These are phyloP conservation scores for Anacardium occidentale DNA, from an alignment of 345 rosid species.

Conservation along the genomic window DNA sequence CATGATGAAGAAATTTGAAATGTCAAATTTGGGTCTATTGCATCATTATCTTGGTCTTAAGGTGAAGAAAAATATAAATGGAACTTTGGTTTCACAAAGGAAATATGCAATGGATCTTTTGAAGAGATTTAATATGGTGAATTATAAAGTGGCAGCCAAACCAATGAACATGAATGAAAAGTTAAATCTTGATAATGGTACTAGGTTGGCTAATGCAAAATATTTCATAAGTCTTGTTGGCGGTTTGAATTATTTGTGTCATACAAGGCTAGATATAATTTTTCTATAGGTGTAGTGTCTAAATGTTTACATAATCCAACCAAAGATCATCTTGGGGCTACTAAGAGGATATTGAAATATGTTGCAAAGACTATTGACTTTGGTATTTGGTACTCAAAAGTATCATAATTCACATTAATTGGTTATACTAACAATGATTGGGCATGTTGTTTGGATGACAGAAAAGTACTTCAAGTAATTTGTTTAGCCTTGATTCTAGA, in stretches of 20 bases:
- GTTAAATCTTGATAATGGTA: background rate
- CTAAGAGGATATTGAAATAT: too few relatives aligned
- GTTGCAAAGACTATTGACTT: too few relatives aligned
- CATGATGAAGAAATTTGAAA: background rate
- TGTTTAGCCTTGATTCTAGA: too few relatives aligned
- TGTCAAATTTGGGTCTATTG: background rate
- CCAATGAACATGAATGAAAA: background rate
- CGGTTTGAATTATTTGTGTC: background rate
- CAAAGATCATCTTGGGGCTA: background rate
- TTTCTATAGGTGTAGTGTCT: background rate
- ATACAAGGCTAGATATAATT: background rate
- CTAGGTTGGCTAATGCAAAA: background rate
- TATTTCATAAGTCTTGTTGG: background rate
- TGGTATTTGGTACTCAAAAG: too few relatives aligned
- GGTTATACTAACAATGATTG: too few relatives aligned
- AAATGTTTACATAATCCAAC: background rate
- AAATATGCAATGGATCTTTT: background rate
- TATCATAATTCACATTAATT: too few relatives aligned
- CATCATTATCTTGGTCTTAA: background rate
- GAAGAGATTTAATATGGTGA: background rate
- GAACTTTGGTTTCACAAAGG: background rate
- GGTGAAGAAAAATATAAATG: background rate
- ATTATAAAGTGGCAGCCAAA: background rate
- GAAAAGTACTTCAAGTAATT: too few relatives aligned
- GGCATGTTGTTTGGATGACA: too few relatives aligned